Evolutionary conservation across 2,329 filamentous ascomycete species (phyloP).

Genomic region (Phyllachora maydis): DNA sequence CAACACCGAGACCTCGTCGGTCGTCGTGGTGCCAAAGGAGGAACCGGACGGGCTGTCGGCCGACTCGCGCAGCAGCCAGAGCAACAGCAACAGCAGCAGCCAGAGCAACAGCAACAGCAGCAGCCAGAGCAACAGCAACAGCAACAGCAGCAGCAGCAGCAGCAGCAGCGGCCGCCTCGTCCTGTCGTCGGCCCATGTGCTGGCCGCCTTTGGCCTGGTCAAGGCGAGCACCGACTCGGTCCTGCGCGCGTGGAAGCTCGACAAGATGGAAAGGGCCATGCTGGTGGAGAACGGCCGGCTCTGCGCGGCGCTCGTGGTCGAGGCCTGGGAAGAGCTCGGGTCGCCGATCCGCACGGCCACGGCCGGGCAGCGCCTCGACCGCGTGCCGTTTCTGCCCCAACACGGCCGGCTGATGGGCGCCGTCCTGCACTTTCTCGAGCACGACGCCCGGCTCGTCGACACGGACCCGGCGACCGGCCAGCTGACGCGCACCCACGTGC

Average conservation of each 20-base stretch:
- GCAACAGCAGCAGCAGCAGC: too few species aligned
- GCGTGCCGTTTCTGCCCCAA: slow-evolving; percentile 8
- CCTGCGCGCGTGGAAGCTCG: not conserved
- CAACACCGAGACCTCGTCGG: not conserved
- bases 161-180: slow-evolving; percentile 1
- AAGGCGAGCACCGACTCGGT: not conserved
- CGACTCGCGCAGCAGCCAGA: too few species aligned
- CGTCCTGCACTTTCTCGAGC: slow-evolving; percentile 13
- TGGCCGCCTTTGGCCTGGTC: not conserved
- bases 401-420: slow-evolving; percentile 11
- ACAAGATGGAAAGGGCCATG: slow-evolving; percentile 5
- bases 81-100: too few species aligned
- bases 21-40: not conserved
- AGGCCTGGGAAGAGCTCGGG: slow-evolving; percentile 15
- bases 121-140: too few species aligned
- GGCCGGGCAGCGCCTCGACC: slow-evolving; percentile 8
- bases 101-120: too few species aligned
- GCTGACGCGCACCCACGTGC: slow-evolving; percentile 10
- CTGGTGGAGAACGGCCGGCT: slow-evolving; percentile 8
- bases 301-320: slow-evolving; percentile 9
- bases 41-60: not conserved
- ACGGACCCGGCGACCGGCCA: slow-evolving; percentile 5
- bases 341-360: slow-evolving; percentile 5
- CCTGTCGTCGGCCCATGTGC: not conserved
- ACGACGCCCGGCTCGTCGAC: slow-evolving; percentile 11